These are phyloP conservation scores for Ophiostoma fasciatum DNA, from an alignment of 2,329 filamentous ascomycete species.

Conservation along the genomic window DNA sequence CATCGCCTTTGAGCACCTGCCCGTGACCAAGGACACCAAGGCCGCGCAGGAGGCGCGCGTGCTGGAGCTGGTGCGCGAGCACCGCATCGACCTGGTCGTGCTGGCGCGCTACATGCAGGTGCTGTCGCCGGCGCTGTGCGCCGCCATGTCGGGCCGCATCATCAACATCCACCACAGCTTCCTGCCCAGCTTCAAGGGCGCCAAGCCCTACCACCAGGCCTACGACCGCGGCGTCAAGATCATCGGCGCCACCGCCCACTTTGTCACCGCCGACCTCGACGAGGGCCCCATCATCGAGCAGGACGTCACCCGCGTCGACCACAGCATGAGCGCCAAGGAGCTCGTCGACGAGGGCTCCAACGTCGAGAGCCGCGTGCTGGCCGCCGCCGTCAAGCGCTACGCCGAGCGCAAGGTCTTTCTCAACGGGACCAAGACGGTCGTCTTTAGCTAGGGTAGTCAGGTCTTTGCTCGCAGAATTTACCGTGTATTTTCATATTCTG, in stretches of 20 bases:
- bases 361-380: constrained; percentile 70
- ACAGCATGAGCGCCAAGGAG: constrained; percentile 60
- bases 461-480: not conserved
- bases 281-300: constrained; percentile 85
- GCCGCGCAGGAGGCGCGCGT: constrained; percentile 55
- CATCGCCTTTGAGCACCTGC: constrained; percentile 67
- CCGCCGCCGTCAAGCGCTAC: constrained; percentile 72
- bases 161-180: constrained; percentile 90
- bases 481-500: not conserved
- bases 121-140: constrained; percentile 57
- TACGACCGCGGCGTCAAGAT: constrained; percentile 81
- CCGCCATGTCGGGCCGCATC: constrained; percentile 69
- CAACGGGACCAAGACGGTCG: constrained; percentile 67
- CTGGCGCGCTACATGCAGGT: constrained; percentile 83
- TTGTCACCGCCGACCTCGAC: constrained; percentile 72
- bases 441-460: constrained; percentile 36
- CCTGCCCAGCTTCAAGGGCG: constrained; percentile 76
- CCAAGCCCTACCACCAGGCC: constrained; percentile 78
- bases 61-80: constrained; percentile 51
- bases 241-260: constrained; percentile 73
- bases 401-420: constrained; percentile 64
- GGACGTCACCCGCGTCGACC: constrained; percentile 61
- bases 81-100: constrained; percentile 65
- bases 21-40: constrained; percentile 68
- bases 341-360: constrained; percentile 69